phyloP scores from a whole-genome alignment of 2,329 filamentous ascomycete species.

The Diplodia corticola region DNA sequence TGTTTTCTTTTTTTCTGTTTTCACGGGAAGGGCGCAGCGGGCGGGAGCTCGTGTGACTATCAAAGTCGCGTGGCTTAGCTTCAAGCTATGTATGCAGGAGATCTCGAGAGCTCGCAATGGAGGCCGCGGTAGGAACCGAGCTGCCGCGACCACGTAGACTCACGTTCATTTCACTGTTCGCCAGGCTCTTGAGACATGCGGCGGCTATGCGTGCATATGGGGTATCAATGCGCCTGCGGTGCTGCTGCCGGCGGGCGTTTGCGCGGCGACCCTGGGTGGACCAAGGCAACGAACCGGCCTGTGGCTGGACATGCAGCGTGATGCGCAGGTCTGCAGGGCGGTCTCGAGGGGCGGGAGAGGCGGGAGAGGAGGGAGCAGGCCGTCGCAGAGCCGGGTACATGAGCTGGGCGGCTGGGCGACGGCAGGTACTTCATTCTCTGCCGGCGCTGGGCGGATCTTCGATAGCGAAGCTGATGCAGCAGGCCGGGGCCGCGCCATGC shows the following conservation, averaged over 20 bases:
- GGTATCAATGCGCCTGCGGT: conserved; percentile 9
- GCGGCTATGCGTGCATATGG: conserved; percentile 13
- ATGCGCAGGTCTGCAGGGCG: conserved; percentile 12
- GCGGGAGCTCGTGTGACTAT: conserved; percentile 19
- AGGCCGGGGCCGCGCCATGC: neutral
- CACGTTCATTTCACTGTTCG: conserved; percentile 3
- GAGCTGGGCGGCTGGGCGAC: conserved; percentile 12
- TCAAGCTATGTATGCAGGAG: conserved; percentile 18
- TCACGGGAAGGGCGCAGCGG: neutral
- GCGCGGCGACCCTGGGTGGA: conserved; percentile 2
- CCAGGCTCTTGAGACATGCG: conserved; percentile 12
- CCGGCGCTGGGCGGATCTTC: conserved; percentile 6
- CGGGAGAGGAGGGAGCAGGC: conserved; percentile 4
- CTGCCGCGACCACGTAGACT: conserved; percentile 5
- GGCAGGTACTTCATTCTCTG: conserved; percentile 14
- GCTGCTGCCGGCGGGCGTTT: conserved; percentile 4
- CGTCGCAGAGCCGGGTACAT: conserved; percentile 16
- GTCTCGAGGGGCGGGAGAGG: neutral
- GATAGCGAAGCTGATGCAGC: conserved; percentile 4
- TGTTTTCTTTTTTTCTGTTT: neutral
- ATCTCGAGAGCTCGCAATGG: neutral
- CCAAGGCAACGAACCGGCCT: conserved; percentile 4
- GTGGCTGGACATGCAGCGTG: neutral
- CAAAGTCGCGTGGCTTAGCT: conserved; percentile 17
- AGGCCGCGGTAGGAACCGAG: neutral